These are phyloP conservation scores for Eutrema japonicum DNA, from an alignment of 345 rosid genomes.

Conservation along the genomic window DNA sequence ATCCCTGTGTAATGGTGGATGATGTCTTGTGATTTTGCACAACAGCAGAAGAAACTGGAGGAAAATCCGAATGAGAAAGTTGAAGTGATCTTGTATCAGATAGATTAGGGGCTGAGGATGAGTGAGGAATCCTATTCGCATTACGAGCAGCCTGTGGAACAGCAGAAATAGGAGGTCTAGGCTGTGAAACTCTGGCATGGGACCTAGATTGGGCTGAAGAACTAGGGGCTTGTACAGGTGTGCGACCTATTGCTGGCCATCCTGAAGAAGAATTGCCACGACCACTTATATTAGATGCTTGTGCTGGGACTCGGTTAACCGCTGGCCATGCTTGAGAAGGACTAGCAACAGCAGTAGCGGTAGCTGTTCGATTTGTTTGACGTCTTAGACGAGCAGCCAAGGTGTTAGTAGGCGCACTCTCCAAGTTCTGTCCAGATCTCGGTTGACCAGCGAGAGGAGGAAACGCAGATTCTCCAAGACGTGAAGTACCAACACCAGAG, in stretches of 20 bases:
- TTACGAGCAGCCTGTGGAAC: constrained; percentile 45
- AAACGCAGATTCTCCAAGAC: constrained; percentile 77
- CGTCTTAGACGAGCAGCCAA: constrained; percentile 74
- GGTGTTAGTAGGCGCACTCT: constrained; percentile 53
- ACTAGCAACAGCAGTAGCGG: constrained; percentile 34
- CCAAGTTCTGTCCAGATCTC: constrained; percentile 53
- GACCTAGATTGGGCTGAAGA: constrained; percentile 42
- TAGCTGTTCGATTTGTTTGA: constrained; percentile 48
- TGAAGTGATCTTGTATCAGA: constrained; percentile 45
- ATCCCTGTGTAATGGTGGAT: constrained; percentile 38
- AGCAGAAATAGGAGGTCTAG: constrained; percentile 32
- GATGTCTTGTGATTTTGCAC: constrained; percentile 42
- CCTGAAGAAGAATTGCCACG: constrained; percentile 49
- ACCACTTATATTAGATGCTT: constrained; percentile 43
- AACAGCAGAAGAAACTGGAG: constrained; percentile 68
- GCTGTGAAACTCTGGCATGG: constrained; percentile 33
- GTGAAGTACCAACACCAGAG: constrained; percentile 51
- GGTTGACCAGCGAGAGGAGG: constrained; percentile 82
- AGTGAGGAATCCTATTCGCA: constrained; percentile 57
- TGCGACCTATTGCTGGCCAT: constrained; percentile 64
- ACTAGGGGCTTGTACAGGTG: constrained; percentile 45
- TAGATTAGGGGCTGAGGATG: constrained; percentile 76
- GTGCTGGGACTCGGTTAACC: constrained; percentile 45
- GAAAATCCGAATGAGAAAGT: constrained; percentile 63
- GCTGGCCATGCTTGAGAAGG: constrained; percentile 70